Evolutionary conservation across 2,329 filamentous ascomycete species (phyloP).

Genomic region (Graphiopsis chlorocephala): DNA sequence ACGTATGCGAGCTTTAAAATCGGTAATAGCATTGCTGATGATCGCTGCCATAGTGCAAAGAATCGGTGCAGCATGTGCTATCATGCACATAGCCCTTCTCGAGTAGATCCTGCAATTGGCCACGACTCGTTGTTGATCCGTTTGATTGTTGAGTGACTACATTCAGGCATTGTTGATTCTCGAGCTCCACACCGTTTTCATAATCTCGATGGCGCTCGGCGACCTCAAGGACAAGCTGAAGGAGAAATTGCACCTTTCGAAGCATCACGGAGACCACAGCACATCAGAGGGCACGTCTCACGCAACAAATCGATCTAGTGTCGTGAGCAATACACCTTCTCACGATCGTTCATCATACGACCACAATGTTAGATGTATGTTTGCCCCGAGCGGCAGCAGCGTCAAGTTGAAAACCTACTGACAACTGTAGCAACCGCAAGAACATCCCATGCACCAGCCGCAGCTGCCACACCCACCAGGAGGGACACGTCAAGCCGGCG

Average conservation of each 20-base stretch:
- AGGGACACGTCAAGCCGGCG: neutral
- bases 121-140: neutral
- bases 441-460: neutral
- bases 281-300: neutral
- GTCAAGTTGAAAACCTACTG: neutral
- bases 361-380: neutral
- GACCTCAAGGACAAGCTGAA: neutral
- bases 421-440: neutral
- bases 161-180: neutral
- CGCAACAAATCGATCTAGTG: neutral
- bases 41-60: neutral
- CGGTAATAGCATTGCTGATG: neutral
- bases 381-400: neutral
- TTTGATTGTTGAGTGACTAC: neutral
- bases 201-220: constrained; percentile 4
- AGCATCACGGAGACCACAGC: neutral
- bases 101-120: neutral
- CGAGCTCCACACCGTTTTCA: neutral
- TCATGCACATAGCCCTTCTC: neutral
- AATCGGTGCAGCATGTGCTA: neutral
- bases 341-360: neutral
- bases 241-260: neutral
- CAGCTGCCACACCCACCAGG: neutral
- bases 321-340: too few species aligned
- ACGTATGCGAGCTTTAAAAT: neutral